Base-by-base conservation (phyloP, 495 filamentous ascomycete species). In the Bacidia gigantensis region DNA sequence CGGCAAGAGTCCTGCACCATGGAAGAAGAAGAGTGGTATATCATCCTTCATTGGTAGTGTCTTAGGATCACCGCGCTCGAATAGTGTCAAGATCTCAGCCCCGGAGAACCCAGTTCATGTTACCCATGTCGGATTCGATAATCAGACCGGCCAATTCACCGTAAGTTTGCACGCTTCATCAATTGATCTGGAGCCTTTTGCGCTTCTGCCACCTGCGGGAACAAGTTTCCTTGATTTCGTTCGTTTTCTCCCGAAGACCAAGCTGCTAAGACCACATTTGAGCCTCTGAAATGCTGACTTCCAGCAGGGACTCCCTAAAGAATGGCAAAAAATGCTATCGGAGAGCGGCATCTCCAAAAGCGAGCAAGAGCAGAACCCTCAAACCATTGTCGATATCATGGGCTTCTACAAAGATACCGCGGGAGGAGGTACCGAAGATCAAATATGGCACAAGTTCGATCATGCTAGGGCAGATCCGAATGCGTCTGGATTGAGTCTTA, bases 81-180 rank as follows among this genome's bases (percentile, higher is more conserved):
- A 58, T 17, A 84, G 84, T 55, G 84, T 92, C 29, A 83, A 93
- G 61, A 97, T 98, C 55, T 97, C 92, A 3, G 83, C 86, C 9
- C 92, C 92, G 40, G 89, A 95, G 66, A 96, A 98, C 63, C 93
- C 93, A 11, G 88, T 97, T 24, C 92, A 98, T 65, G 84, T 98
- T 50, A 98, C 93, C 41, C 92, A 98, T 63, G 92, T 98, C 50
- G 89, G 93, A 46, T 95, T 95, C 65, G 89, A 98, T 66, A 94
- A 93, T 69, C 78, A 87, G 58, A 98, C 92, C 2, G 92, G 92
- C 51, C 86, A 96, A 66, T 98, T 95, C 65, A 98, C 92, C 32
- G 87, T 93, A 75, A 55, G 85, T 82, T 5, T 9, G 14, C 20
- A 9, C 20, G 41, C 5, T 18, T 5, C 41, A 35, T 35, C 5